A percentile compares a stretch with the other conserved stretches of the same genome.
Conservation (phyloP, 2,329 filamentous ascomycete genomes). For the Xylaria sp. region DNA sequence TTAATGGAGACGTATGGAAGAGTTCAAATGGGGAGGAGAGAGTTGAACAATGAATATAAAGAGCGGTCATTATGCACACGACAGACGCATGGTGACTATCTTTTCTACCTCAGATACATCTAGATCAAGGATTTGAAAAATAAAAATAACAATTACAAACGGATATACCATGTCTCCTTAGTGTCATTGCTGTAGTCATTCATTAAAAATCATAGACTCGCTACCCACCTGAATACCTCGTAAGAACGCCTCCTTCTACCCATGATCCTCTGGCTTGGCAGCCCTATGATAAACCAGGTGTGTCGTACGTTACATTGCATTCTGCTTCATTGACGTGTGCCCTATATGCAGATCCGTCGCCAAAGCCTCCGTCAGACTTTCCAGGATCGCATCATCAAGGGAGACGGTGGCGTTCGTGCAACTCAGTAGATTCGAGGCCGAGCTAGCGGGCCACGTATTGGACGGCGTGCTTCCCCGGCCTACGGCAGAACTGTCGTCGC, state of each 20-base stretch:
- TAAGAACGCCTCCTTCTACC: constrained; percentile 11
- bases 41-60: background rate
- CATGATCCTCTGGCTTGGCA: background rate
- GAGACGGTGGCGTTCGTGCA: constrained; percentile 35
- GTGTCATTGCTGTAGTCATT: constrained; percentile 5
- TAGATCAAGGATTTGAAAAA: background rate
- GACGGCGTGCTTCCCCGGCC: constrained; percentile 13
- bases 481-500: constrained; percentile 10
- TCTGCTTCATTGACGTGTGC: constrained; percentile 8
- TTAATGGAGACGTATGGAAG: background rate
- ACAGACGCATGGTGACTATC: constrained; percentile 1
- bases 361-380: constrained; percentile 50
- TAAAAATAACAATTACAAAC: constrained; percentile 1
- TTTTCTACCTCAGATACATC: constrained; percentile 23
- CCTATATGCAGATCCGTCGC: constrained; percentile 44
- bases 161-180: background rate
- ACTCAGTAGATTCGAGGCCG: constrained; percentile 7
- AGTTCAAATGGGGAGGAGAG: background rate
- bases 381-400: constrained; percentile 45
- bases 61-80: background rate
- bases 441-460: constrained; percentile 12
- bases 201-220: constrained; percentile 13
- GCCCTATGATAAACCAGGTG: background rate
- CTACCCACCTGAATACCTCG: background rate
- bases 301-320: constrained; percentile 1